A percentile compares a stretch with the other conserved stretches of the same genome.
phyloP scores from a whole-genome alignment of 2,329 filamentous ascomycete species.

The Colletotrichum sp. region DNA sequence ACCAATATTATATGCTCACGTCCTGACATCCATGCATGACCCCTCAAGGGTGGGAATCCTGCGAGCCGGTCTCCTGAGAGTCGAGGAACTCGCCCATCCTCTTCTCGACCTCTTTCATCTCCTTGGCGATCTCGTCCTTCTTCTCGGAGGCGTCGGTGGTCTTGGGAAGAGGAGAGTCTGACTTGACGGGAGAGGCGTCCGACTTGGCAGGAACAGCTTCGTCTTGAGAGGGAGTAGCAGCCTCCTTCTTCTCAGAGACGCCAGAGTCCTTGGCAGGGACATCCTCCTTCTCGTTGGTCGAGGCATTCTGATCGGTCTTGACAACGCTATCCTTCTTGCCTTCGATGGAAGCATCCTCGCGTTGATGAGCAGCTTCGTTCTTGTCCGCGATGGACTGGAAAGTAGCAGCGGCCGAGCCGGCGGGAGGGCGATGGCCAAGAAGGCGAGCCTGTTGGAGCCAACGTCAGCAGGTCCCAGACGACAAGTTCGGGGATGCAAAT shows the following conservation, averaged over 20 bases:
- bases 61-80: background rate
- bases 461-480: background rate
- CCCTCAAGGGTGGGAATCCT: background rate
- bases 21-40: background rate
- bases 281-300: background rate
- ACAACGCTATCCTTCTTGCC: background rate
- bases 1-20: background rate
- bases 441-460: background rate
- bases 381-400: background rate
- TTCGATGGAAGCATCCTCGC: background rate
- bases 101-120: background rate
- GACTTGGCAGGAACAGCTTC: background rate
- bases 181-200: background rate
- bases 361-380: background rate
- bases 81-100: background rate
- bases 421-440: background rate
- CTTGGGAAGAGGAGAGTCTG: background rate
- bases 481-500: background rate
- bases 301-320: background rate
- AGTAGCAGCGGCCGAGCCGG: background rate
- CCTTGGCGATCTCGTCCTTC: background rate
- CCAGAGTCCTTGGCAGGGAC: background rate
- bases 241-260: background rate
- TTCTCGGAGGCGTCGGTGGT: background rate
- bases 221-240: background rate